Evolutionary conservation across 768 basidiomycete species (phyloP), one percentile per base, ranked within the genome.

Genomic region (Mycena rebaudengoi): DNA sequence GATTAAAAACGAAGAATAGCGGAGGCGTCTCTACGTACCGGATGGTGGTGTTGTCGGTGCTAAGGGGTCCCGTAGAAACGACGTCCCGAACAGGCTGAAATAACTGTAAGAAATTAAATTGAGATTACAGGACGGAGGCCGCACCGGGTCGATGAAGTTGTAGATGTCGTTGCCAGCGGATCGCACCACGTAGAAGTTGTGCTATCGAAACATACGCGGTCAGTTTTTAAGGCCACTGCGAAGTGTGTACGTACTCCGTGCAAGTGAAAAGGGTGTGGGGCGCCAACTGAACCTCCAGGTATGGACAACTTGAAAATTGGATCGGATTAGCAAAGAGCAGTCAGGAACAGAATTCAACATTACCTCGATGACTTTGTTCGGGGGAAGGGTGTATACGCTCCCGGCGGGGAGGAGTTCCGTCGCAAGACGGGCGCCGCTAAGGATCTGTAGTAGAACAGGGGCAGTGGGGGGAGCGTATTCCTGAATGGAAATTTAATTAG

Each of bases 181-280:
- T 21, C 73, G 70, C 21, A 77, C 65, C 25, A 78, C 77, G n/a
- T 65, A 60, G 58, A 79, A 79, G 48, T 64, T 65, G 65, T 78
- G 74, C 71, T 58, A 20, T 7, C 29, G 4, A n/a, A 25, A n/a
- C 8, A 30, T 30, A 3, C 51, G 29, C 14, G 23, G 20, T 41
- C 26, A 18, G 41, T 8, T 11, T 3, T 26, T 16, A 40, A 40
- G 28, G 25, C 4, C 2, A 20, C 8, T 7, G 25, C 4, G 6
- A 39, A 14, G 18, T n/a, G 12, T 29, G 16, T 12, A 29, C 29
- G 16, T n/a, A 62, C 59, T 11, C 59, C 45, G 58, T 60, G 57
- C 30, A 59, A 28, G 23, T 49, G 56, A 45, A 58, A 58, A 13
- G 48, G 58, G 13, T 59, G 57, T 1, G 39, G 56, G 3, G 32